These are phyloP conservation scores for Pleurostoma richardsiae DNA, from an alignment of 2,329 filamentous ascomycete species.

Conservation along the genomic window DNA sequence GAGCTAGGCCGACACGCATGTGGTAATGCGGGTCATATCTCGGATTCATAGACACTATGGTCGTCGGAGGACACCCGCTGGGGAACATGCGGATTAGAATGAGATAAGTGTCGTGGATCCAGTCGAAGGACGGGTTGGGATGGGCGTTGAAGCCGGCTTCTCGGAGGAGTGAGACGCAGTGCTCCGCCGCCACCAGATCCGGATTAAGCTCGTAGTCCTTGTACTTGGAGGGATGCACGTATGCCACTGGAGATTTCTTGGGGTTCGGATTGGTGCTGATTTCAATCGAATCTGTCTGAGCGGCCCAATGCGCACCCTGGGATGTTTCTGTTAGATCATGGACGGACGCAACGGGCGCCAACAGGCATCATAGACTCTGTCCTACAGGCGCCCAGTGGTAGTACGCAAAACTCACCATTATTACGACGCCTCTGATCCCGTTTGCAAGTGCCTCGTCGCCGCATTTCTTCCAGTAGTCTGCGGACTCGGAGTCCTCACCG, in stretches of 20 bases:
- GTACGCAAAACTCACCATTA: slow-evolving; percentile 45
- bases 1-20: slow-evolving; percentile 49
- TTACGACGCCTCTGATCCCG: slow-evolving; percentile 57
- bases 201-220: slow-evolving; percentile 55
- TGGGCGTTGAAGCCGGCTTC: slow-evolving; percentile 48
- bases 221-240: slow-evolving; percentile 63
- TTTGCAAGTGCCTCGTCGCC: slow-evolving; percentile 57
- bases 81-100: slow-evolving; percentile 69
- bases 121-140: slow-evolving; percentile 54
- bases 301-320: slow-evolving; percentile 63
- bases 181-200: slow-evolving; percentile 47
- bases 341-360: neutral
- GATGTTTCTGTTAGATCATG: neutral
- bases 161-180: slow-evolving; percentile 43
- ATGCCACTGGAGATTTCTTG: slow-evolving; percentile 58
- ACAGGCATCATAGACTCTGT: no score
- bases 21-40: slow-evolving; percentile 35
- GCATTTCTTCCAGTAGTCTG: slow-evolving; percentile 60
- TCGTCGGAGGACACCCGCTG: slow-evolving; percentile 57
- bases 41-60: slow-evolving; percentile 38
- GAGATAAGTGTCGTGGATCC: slow-evolving; percentile 69
- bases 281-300: slow-evolving; percentile 48
- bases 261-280: slow-evolving; percentile 57
- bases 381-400: neutral
- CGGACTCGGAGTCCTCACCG: slow-evolving; percentile 56